These are phyloP conservation scores for Schizosaccharomyces cryophilus DNA, from an alignment of 805 yeast genomes.

Conservation along the genomic window DNA sequence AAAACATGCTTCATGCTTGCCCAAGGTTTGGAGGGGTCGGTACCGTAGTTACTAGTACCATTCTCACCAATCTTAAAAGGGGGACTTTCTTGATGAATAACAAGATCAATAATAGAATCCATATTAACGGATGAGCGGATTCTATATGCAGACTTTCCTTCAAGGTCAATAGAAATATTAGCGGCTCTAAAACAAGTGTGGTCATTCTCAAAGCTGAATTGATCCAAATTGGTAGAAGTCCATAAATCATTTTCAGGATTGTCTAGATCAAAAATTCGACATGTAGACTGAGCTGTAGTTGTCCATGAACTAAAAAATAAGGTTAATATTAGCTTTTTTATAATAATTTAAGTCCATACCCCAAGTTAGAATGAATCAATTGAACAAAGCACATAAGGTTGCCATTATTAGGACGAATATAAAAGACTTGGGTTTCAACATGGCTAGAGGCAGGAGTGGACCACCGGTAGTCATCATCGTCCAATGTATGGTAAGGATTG, in stretches of 20 bases:
- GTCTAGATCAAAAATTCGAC: constrained; percentile 39
- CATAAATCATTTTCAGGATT: constrained; percentile 36
- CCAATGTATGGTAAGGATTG: constrained; percentile 33
- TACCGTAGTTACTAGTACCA: constrained; percentile 72
- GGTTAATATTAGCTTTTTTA: not conserved
- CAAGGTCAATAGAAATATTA: constrained; percentile 36
- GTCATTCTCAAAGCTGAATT: constrained; percentile 30
- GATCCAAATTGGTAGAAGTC: constrained; percentile 78
- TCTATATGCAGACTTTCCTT: constrained; percentile 25
- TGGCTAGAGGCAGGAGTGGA: constrained; percentile 51
- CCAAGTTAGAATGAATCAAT: constrained; percentile 74
- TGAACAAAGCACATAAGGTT: constrained; percentile 64
- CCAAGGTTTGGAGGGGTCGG: constrained; percentile 70
- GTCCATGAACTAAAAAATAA: not conserved
- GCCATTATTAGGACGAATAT: constrained; percentile 41
- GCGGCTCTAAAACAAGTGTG: constrained; percentile 51
- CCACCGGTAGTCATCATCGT: constrained; percentile 53
- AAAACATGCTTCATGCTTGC: constrained; percentile 88
- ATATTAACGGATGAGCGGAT: constrained; percentile 39
- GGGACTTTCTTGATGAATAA: constrained; percentile 34
- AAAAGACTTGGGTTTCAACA: constrained; percentile 88
- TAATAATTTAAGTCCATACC: constrained; percentile 23
- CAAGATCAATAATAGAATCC: constrained; percentile 47
- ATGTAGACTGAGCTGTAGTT: constrained; percentile 60
- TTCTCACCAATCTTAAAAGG: constrained; percentile 79